Evolutionary conservation across 768 basidiomycete genomes (phyloP).

Genomic region (Tylopilus sp.): DNA sequence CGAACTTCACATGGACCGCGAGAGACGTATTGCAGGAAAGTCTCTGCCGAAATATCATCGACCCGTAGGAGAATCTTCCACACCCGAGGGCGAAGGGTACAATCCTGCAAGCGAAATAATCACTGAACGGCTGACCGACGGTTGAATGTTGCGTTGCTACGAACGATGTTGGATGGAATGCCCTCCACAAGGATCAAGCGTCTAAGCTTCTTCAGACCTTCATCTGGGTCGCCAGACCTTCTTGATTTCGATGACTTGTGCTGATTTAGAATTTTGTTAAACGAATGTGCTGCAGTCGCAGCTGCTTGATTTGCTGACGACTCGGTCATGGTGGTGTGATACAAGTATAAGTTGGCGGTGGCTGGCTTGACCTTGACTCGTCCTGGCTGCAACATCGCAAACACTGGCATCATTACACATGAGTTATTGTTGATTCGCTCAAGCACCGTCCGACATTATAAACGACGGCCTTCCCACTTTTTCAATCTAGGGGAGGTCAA

Average conservation of each 20-base stretch:
- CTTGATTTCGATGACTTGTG: conserved; percentile 67
- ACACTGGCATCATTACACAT: not conserved
- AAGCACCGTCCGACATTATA: not conserved
- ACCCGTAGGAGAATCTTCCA: conserved; percentile 94
- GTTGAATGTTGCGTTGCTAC: conserved; percentile 26
- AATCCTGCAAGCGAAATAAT: conserved; percentile 47
- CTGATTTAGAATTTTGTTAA: conserved; percentile 76
- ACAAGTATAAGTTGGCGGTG: conserved; percentile 1
- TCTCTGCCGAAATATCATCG: conserved; percentile 70
- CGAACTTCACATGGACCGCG: conserved; percentile 84
- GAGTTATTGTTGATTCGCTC: not conserved
- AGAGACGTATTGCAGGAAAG: conserved; percentile 73
- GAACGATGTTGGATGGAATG: conserved; percentile 73
- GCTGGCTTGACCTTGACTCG: not conserved
- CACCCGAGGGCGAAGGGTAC: conserved; percentile 82
- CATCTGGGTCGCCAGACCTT: conserved; percentile 64
- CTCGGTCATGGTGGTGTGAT: conserved; percentile 20
- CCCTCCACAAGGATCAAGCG: conserved; percentile 89
- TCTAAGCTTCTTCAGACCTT: conserved; percentile 81
- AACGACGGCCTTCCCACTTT: not conserved
- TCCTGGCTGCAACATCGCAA: too few species aligned
- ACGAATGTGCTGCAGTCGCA: conserved; percentile 58
- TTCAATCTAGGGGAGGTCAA: not conserved
- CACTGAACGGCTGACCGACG: not conserved
- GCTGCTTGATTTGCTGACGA: conserved; percentile 27